These are phyloP conservation scores for Ogataea paraovalis DNA, from an alignment of 805 yeast genomes.

Conservation along the genomic window DNA sequence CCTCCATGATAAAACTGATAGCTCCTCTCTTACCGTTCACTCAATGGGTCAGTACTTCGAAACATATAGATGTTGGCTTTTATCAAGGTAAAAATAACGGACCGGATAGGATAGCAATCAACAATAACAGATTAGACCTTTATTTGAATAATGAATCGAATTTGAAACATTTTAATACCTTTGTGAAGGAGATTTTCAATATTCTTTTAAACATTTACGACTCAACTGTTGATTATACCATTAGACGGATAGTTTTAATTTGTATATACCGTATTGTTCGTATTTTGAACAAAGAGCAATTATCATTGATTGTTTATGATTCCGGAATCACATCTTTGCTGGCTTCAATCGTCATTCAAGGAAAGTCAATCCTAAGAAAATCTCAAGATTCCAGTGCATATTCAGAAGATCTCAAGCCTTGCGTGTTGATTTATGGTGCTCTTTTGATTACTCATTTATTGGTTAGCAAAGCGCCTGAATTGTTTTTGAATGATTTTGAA, in stretches of 20 bases:
- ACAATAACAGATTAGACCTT: conserved; percentile 32
- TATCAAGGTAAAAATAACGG: conserved; percentile 26
- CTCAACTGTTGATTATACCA: conserved; percentile 64
- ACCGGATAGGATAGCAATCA: conserved; percentile 21
- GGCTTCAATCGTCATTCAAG: conserved; percentile 60
- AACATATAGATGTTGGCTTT: conserved; percentile 26
- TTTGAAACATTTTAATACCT: conserved; percentile 18
- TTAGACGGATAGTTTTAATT: conserved; percentile 54
- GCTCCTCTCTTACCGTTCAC: conserved; percentile 53
- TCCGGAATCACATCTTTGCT: conserved; percentile 44
- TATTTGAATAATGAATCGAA: conserved; percentile 26
- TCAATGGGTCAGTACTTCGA: conserved; percentile 5
- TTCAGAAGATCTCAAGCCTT: conserved; percentile 27
- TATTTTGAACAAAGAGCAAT: conserved; percentile 32
- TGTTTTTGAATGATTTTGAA: conserved; percentile 48
- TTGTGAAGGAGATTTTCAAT: conserved; percentile 46
- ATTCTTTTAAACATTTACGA: conserved; percentile 61
- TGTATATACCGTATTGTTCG: conserved; percentile 50
- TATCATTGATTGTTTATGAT: conserved; percentile 30
- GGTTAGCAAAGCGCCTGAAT: conserved; percentile 39
- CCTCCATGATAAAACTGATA: conserved; percentile 51
- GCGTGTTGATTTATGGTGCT: conserved; percentile 46
- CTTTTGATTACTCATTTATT: conserved; percentile 45
- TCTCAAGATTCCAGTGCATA: conserved; percentile 9
- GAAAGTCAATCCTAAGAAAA: conserved; percentile 30